phyloP scores from a whole-genome alignment of 352 stramenopile genomes.

The Paralagenidium karlingii region DNA sequence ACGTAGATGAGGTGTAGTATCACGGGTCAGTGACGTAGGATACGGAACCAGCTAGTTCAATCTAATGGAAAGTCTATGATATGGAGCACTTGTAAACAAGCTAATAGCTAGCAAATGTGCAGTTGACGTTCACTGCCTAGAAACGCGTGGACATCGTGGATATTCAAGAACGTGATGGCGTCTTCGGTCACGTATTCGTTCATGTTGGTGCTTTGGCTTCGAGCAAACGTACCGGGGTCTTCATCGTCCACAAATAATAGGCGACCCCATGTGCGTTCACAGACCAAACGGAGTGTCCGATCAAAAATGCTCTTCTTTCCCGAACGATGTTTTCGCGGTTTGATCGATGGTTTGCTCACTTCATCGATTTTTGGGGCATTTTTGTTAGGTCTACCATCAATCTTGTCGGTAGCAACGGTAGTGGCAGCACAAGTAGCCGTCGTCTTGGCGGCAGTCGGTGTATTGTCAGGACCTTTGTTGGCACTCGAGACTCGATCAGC shows the following conservation, averaged over 20 bases:
- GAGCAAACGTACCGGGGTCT: constrained; percentile 6
- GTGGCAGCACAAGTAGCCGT: neutral
- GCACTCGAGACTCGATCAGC: neutral
- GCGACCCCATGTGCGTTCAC: constrained; percentile 8
- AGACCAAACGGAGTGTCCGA: constrained; percentile 7
- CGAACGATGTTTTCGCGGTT: neutral
- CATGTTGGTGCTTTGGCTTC: constrained; percentile 1
- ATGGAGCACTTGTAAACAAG: no score
- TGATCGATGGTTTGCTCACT: neutral
- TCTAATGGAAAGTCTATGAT: no score
- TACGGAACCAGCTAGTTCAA: no score
- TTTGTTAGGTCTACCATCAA: neutral
- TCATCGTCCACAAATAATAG: constrained; percentile 13
- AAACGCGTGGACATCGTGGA: constrained; percentile 20
- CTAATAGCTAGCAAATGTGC: neutral
- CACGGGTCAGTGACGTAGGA: no score
- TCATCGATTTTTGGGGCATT: neutral
- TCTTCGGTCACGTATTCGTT: constrained; percentile 14
- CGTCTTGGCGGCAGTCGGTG: neutral
- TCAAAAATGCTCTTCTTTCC: constrained; percentile 14
- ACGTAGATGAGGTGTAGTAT: no score
- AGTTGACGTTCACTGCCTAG: constrained; percentile 13
- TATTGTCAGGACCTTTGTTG: constrained; percentile 1
- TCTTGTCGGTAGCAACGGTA: no score
- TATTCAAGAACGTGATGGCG: constrained; percentile 11